Percentiles rank a stretch among this genome's conserved stretches.
phyloP scores from a whole-genome alignment of 2,329 filamentous ascomycete genomes.

The Colletotrichum eleusines region DNA sequence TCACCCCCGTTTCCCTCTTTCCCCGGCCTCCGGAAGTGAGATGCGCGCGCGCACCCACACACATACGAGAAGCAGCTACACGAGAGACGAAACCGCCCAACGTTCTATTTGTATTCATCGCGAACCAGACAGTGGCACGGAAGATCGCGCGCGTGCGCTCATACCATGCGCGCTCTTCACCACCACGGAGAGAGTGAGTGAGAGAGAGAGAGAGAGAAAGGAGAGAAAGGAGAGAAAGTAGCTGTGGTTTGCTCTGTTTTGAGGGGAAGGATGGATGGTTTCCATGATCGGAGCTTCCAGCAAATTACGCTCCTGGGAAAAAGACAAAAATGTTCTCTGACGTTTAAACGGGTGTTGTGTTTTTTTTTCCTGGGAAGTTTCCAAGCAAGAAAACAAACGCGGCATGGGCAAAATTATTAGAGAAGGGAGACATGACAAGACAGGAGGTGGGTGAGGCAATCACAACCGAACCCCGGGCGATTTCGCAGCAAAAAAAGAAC shows the following conservation, averaged over 20 bases:
- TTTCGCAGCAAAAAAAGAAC: slow-evolving; percentile 1
- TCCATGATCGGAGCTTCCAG: neutral
- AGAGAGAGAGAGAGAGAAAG: neutral
- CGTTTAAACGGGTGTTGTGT: slow-evolving; percentile 23
- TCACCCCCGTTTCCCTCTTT: neutral
- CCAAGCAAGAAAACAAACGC: neutral
- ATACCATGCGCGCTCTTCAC: neutral
- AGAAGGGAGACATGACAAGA: too few relatives aligned
- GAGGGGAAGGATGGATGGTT: neutral
- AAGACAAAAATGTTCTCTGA: slow-evolving; percentile 4
- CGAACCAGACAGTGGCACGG: neutral
- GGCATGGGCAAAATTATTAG: too few relatives aligned
- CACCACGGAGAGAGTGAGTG: neutral
- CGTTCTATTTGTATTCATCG: neutral
- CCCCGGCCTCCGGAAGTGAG: neutral
- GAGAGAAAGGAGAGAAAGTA: neutral
- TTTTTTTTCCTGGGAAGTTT: neutral
- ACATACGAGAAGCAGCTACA: neutral
- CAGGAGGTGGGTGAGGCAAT: too few relatives aligned
- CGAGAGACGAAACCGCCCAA: neutral
- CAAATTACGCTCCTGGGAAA: neutral
- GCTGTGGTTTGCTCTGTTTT: neutral
- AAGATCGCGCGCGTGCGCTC: neutral
- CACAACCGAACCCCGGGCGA: neutral
- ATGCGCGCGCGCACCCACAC: neutral